phyloP scores from a whole-genome alignment of 176 grass and related monocot species.

The Elaeis guineensis region DNA sequence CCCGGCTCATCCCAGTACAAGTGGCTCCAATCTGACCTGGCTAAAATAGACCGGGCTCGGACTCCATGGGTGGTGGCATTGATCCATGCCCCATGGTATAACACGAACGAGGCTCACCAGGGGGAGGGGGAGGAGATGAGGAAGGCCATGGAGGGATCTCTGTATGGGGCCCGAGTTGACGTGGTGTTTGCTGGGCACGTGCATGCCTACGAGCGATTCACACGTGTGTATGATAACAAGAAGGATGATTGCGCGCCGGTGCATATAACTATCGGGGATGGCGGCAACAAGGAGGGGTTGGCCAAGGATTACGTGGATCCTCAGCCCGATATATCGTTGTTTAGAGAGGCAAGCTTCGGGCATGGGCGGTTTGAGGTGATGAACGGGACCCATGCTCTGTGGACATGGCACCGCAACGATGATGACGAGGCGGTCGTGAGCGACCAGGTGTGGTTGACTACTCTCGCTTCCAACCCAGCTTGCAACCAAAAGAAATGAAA shows the following conservation, averaged over 20 bases:
- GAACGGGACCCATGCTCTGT: constrained; percentile 50
- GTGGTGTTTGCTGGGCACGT: constrained; percentile 75
- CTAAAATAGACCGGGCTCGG: constrained; percentile 7
- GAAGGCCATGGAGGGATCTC: constrained; percentile 39
- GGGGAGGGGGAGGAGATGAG: constrained; percentile 63
- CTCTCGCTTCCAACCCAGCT: constrained; percentile 28
- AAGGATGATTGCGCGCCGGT: constrained; percentile 35
- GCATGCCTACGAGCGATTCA: constrained; percentile 76
- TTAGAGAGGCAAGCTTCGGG: constrained; percentile 78
- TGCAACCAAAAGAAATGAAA: constrained; percentile 4
- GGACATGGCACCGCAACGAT: constrained; percentile 59
- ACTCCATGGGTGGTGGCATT: constrained; percentile 45
- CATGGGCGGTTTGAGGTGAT: constrained; percentile 48
- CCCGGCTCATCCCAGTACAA: constrained; percentile 20
- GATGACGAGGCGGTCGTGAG: constrained; percentile 32
- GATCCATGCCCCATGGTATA: constrained; percentile 82
- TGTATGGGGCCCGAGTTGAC: constrained; percentile 38
- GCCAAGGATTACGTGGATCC: constrained; percentile 30
- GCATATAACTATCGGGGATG: constrained; percentile 65
- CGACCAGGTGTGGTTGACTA: constrained; percentile 57
- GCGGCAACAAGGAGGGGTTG: constrained; percentile 63
- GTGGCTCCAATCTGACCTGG: constrained; percentile 48
- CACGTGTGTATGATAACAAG: constrained; percentile 13
- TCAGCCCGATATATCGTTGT: constrained; percentile 32
- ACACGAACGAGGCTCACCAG: constrained; percentile 52